Base-by-base conservation (phyloP, 805 yeast species). In the Danielozyma ontarioensis region DNA sequence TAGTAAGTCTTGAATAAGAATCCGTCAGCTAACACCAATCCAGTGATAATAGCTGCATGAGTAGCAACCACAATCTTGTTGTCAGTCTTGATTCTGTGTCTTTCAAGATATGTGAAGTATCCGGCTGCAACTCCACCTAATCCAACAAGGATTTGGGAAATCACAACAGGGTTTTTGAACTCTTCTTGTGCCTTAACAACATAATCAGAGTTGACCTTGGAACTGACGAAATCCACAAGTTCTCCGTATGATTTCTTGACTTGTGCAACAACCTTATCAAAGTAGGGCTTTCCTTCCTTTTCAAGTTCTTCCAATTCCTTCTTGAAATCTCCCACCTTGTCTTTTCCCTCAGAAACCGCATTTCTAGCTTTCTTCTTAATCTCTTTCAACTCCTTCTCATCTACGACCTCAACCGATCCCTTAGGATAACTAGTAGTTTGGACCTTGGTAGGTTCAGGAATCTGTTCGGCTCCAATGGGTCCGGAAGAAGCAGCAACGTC, bases 111-210 rank as follows among this genome's bases (percentile, higher is more conserved):
- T 16, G 72, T 76, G 33, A 61, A 57, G 42, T 74, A 62, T 17
- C 75, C 67, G 3, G 74, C 75, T 17, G 70, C 59, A 22, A 69
- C 50, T 12, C 73, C 72, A 26, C 73, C 68, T 5, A 68, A 50
- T 19, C 75, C 68, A 27, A 75, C 62, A 13, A 74, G 61, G 3
- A 70, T 55, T 53, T 78, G 83, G 21, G 74, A 54, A 13, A 72
- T 57, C 29, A 79, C 81, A 3, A 73, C 81, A 0, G 85, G 85
- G 60, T 79, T 78, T 47, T 76, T 66, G 42, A 78, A 62, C 51
- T 77, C 83, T 17, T 39, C 37, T 23, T 34, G 39, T 13, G 59
- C 48, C 25, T 40, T 43, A 13, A 44, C 33, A 5, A 47, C 46
- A 10, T 39, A 35, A 19, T 35, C 36, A 5, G 46, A 27, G 31